Conservation (phyloP, 345 rosid genomes). For the Lumnitzera racemosa region DNA sequence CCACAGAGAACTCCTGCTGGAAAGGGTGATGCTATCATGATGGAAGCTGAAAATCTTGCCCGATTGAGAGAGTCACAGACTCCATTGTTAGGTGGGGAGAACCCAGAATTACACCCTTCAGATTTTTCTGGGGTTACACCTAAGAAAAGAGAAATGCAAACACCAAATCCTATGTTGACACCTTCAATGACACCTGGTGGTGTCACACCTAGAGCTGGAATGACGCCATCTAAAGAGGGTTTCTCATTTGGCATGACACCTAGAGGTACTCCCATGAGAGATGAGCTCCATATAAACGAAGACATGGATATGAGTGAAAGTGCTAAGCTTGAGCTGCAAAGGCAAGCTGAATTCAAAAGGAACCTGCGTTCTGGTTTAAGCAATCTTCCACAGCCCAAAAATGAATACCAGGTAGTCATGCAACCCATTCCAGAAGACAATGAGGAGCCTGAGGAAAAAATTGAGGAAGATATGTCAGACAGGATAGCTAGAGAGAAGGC, state of each 20-base stretch:
- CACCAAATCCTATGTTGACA: slow-evolving; percentile 88
- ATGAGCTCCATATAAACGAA: slow-evolving; percentile 92
- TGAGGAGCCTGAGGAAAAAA: slow-evolving; percentile 87
- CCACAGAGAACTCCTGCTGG: slow-evolving; percentile 98
- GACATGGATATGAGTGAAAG: slow-evolving; percentile 74
- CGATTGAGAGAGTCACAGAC: slow-evolving; percentile 96
- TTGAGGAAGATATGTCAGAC: slow-evolving; percentile 99
- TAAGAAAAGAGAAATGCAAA: slow-evolving; percentile 73
- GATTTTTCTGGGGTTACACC: slow-evolving; percentile 99
- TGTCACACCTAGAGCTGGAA: slow-evolving; percentile 80
- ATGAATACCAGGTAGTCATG: slow-evolving; percentile 86
- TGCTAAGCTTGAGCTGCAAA: slow-evolving; percentile 66
- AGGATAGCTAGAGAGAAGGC: slow-evolving; percentile 80
- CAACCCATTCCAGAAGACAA: slow-evolving; percentile 72
- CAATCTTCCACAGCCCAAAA: slow-evolving; percentile 88
- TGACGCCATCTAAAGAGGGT: slow-evolving; percentile 93
- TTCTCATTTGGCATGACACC: slow-evolving; percentile 76
- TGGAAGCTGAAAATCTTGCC: slow-evolving; percentile 99
- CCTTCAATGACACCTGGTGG: slow-evolving; percentile 91
- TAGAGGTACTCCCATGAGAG: slow-evolving; percentile 93
- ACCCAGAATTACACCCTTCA: slow-evolving; percentile 98
- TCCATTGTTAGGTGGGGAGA: slow-evolving; percentile 92
- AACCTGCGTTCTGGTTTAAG: slow-evolving; percentile 69
- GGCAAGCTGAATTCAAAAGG: slow-evolving; percentile 73
- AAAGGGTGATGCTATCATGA: slow-evolving; percentile 95